Conservation (phyloP, 768 basidiomycete species). For the Calocybe cyanea region DNA sequence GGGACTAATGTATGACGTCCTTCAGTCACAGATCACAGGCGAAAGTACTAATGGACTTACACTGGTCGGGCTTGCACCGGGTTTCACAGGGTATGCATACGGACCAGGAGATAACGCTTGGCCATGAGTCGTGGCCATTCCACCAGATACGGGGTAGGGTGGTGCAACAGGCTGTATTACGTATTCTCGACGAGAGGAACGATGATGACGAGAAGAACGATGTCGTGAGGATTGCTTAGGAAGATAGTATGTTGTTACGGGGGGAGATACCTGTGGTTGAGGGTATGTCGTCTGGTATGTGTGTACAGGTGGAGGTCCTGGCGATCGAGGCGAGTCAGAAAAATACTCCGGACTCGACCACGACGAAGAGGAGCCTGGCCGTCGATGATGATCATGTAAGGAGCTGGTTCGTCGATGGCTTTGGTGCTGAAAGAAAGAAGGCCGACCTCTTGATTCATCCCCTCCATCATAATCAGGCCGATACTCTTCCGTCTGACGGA, state of each 20-base stretch:
- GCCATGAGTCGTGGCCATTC: background rate
- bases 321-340: background rate
- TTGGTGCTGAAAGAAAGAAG: conserved; percentile 7
- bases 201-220: conserved; percentile 5
- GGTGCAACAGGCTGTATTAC: background rate
- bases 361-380: conserved; percentile 9
- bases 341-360: conserved; percentile 1
- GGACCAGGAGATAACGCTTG: conserved; percentile 2
- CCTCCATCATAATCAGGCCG: conserved; percentile 24
- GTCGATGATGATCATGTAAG: conserved; percentile 5
- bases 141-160: conserved; percentile 4
- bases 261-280: conserved; percentile 5
- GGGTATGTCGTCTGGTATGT: conserved; percentile 8
- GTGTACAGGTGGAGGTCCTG: conserved; percentile 10
- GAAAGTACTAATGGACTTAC: conserved; percentile 3
- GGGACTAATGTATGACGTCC: background rate
- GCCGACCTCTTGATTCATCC: background rate
- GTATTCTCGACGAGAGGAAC: conserved; percentile 5
- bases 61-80: background rate
- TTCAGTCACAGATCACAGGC: background rate
- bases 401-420: conserved; percentile 2
- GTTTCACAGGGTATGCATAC: background rate
- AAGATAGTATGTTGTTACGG: background rate
- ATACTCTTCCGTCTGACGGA: conserved; percentile 40
- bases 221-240: conserved; percentile 5